Conservation (phyloP, 495 filamentous ascomycete genomes). For the Tuber microsphaerosporum region DNA sequence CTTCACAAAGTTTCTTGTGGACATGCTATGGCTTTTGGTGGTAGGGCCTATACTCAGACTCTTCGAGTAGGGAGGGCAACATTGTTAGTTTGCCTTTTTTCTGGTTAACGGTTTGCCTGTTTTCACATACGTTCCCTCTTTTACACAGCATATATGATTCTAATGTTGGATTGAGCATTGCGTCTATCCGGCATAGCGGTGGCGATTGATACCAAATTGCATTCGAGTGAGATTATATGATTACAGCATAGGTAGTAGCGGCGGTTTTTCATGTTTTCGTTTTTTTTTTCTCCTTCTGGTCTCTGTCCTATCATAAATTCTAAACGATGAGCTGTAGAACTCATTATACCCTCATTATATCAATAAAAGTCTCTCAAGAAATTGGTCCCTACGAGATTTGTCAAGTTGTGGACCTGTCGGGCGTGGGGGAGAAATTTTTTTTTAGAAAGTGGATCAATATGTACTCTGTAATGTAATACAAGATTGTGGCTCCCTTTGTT, state of each 20-base stretch:
- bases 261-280: neutral
- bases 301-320: neutral
- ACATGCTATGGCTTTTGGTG: slow-evolving; percentile 22
- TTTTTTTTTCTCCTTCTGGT: neutral
- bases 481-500: neutral
- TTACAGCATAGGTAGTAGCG: neutral
- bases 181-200: neutral
- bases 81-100: neutral
- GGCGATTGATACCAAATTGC: neutral
- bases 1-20: slow-evolving; percentile 14
- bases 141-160: neutral
- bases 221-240: neutral
- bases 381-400: neutral
- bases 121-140: neutral
- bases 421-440: neutral
- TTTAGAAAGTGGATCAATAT: no score
- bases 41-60: slow-evolving; percentile 17
- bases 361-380: neutral
- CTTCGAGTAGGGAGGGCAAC: slow-evolving; percentile 6
- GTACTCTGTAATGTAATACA: no score
- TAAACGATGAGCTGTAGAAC: neutral
- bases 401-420: neutral
- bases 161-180: neutral
- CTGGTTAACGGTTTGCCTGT: neutral
- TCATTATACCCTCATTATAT: neutral